Conservation (phyloP, 441 rosid genomes). For the Manihot esculenta region DNA sequence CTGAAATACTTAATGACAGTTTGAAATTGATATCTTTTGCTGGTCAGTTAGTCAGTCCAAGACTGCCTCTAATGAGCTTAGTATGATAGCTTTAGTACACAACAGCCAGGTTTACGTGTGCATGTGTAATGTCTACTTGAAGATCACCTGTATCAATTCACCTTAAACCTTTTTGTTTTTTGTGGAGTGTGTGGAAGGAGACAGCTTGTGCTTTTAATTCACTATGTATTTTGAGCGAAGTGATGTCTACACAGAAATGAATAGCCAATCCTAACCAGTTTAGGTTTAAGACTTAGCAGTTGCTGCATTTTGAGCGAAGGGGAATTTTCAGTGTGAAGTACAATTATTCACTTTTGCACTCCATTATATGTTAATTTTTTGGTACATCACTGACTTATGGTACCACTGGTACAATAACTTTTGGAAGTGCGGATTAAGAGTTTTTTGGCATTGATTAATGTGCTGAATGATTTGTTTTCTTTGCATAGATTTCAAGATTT, state of each 20-base stretch:
- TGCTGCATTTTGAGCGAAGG: background rate
- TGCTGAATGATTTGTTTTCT: background rate
- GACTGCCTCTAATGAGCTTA: background rate
- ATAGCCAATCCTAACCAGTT: no score
- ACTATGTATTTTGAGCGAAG: background rate
- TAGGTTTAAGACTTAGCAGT: no score
- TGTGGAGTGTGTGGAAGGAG: background rate
- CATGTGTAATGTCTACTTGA: background rate
- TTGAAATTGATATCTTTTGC: background rate
- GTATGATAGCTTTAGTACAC: no score
- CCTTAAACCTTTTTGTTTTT: background rate
- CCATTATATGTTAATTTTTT: background rate
- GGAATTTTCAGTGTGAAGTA: background rate
- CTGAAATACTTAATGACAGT: background rate
- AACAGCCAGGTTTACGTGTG: background rate
- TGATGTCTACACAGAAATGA: no score
- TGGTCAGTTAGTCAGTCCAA: constrained; percentile 1
- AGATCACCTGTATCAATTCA: background rate
- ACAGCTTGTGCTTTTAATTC: background rate
- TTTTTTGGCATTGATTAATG: background rate
- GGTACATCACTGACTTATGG: no score
- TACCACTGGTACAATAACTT: background rate
- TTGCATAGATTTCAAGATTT: background rate
- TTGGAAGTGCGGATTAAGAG: background rate
- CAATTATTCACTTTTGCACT: background rate